Percentiles rank a stretch among this genome's conserved stretches.
Evolutionary conservation across 2,329 filamentous ascomycete genomes (phyloP).

Genomic region (Raffaelea ambrosiae): DNA sequence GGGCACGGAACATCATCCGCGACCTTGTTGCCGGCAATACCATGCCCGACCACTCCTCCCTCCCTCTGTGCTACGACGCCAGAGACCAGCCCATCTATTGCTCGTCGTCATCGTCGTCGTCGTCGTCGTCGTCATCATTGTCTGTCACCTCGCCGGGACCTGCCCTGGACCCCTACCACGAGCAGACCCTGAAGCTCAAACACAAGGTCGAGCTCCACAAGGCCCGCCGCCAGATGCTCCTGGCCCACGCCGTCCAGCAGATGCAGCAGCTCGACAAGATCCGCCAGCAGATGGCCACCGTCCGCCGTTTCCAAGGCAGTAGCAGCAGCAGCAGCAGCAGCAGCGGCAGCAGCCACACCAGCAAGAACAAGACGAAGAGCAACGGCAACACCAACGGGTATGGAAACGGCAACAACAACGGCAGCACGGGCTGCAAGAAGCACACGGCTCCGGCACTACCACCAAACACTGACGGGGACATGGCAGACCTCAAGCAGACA

Average conservation of each 20-base stretch:
- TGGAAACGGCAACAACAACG: neutral
- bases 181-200: slow-evolving; percentile 2
- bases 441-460: neutral
- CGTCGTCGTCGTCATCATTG: no score
- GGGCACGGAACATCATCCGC: no score
- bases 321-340: neutral
- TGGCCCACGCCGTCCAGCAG: neutral
- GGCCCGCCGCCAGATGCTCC: neutral
- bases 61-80: no score
- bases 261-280: neutral
- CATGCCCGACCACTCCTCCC: neutral
- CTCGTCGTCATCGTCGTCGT: no score
- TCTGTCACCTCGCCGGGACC: neutral
- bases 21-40: no score
- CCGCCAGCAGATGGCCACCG: neutral
- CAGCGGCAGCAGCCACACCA: neutral
- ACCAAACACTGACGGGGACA: no score
- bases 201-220: neutral
- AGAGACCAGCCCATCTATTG: no score
- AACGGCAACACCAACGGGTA: neutral
- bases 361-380: neutral
- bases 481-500: neutral
- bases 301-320: neutral
- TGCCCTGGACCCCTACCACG: neutral
- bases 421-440: neutral